Conservation (phyloP, 83 land plant genomes). For the Thuja plicata region DNA sequence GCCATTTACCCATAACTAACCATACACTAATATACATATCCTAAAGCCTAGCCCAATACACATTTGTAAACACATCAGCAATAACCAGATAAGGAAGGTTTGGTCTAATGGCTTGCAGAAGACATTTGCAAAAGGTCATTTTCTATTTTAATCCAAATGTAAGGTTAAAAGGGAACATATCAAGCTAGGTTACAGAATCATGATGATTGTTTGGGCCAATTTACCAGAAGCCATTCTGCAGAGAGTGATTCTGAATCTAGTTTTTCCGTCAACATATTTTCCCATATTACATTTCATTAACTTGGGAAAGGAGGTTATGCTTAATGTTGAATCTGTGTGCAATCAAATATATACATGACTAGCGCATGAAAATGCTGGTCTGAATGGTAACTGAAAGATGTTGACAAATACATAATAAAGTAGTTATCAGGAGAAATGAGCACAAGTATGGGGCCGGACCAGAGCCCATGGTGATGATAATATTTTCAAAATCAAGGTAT, state of each 20-base stretch:
- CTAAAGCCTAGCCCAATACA: background rate
- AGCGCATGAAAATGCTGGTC: background rate
- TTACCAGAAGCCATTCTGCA: background rate
- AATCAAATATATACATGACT: background rate
- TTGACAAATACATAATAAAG: background rate
- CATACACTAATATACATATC: background rate
- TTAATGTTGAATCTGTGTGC: background rate
- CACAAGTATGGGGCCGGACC: background rate
- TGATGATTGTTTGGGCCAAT: background rate
- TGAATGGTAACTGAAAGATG: background rate
- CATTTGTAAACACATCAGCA: background rate
- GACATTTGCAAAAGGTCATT: background rate
- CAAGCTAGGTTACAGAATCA: constrained; percentile 1
- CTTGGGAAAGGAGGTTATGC: background rate
- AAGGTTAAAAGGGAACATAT: background rate
- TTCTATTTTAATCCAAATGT: background rate
- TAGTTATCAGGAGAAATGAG: background rate
- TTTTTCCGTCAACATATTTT: background rate
- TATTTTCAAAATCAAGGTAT: background rate
- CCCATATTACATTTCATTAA: background rate
- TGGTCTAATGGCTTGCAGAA: background rate
- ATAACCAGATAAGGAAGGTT: background rate
- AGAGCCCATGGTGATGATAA: background rate
- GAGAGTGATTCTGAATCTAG: background rate
- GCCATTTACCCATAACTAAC: background rate